A percentile compares a stretch with the other conserved stretches of the same genome.
These are phyloP conservation scores for Hevea brasiliensis DNA, from an alignment of 345 rosid genomes.

Conservation along the genomic window DNA sequence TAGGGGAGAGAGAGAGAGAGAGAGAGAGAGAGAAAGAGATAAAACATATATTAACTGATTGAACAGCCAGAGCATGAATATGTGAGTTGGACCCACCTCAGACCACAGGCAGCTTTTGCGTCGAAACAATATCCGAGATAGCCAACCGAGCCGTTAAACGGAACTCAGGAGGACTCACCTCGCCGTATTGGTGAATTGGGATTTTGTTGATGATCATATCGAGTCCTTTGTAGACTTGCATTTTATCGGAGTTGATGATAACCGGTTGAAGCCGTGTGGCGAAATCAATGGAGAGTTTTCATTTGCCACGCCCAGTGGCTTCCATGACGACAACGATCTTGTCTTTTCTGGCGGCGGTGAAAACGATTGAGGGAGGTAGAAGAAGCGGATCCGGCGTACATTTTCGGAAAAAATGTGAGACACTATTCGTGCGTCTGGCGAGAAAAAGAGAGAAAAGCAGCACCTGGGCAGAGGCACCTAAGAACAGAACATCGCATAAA, in stretches of 20 bases:
- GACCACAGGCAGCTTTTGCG: constrained; percentile 54
- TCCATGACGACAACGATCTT: constrained; percentile 79
- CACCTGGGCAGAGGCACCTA: too few relatives aligned
- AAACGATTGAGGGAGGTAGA: too few relatives aligned
- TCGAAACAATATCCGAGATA: constrained; percentile 41
- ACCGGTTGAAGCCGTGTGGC: constrained; percentile 51
- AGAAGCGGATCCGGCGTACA: not conserved
- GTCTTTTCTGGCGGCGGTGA: constrained; percentile 34
- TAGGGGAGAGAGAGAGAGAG: too few relatives aligned
- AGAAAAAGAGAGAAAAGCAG: too few relatives aligned
- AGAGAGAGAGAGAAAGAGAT: too few relatives aligned
- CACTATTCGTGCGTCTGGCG: too few relatives aligned
- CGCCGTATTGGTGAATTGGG: constrained; percentile 47
- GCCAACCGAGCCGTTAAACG: constrained; percentile 51
- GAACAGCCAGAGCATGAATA: constrained; percentile 62
- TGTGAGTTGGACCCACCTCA: constrained; percentile 94
- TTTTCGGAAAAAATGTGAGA: too few relatives aligned
- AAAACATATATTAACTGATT: too few relatives aligned
- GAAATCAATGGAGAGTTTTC: constrained; percentile 75
- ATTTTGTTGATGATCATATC: constrained; percentile 88
- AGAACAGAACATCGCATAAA: too few relatives aligned
- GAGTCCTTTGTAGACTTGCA: constrained; percentile 73
- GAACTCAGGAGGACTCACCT: constrained; percentile 51
- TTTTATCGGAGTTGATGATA: constrained; percentile 86
- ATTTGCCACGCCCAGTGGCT: constrained; percentile 86